Conservation (phyloP, 2,329 filamentous ascomycete genomes). For the Trichophyton equinum region DNA sequence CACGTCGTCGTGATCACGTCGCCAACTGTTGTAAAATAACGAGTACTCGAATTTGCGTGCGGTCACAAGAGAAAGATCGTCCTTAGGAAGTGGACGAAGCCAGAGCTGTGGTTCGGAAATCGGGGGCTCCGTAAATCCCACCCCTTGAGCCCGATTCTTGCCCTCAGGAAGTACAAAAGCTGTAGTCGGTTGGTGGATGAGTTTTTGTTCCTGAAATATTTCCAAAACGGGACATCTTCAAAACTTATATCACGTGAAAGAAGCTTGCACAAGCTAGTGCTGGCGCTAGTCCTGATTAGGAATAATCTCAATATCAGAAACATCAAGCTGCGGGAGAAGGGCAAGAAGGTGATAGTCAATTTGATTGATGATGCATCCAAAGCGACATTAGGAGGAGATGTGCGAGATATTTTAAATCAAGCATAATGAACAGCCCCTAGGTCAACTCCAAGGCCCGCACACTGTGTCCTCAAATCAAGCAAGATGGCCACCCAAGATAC, state of each 20-base stretch:
- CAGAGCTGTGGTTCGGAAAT: neutral
- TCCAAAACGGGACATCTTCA: neutral
- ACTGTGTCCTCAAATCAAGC: neutral
- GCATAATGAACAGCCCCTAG: neutral
- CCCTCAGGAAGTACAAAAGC: neutral
- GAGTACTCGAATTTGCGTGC: neutral
- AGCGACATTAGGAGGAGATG: neutral
- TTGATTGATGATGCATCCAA: neutral
- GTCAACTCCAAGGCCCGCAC: neutral
- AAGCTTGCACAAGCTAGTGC: neutral
- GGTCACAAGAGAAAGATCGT: neutral
- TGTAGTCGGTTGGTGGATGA: neutral
- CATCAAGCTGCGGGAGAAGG: neutral
- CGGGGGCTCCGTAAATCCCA: neutral
- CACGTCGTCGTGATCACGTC: neutral
- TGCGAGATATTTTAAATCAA: neutral
- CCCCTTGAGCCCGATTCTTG: neutral
- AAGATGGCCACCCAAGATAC: slow-evolving; percentile 1
- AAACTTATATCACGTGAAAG: slow-evolving; percentile 1
- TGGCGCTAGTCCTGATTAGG: neutral
- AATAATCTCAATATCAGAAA: slow-evolving; percentile 1
- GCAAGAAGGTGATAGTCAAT: no score
- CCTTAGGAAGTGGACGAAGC: neutral
- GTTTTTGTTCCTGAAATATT: slow-evolving; percentile 3
- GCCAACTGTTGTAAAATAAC: neutral